Percentiles rank a stretch among this genome's conserved stretches.
These are phyloP conservation scores for Amoeboaphelidium protococcarum DNA, from an alignment of 371 early-diverging fungal genomes.

Conservation along the genomic window DNA sequence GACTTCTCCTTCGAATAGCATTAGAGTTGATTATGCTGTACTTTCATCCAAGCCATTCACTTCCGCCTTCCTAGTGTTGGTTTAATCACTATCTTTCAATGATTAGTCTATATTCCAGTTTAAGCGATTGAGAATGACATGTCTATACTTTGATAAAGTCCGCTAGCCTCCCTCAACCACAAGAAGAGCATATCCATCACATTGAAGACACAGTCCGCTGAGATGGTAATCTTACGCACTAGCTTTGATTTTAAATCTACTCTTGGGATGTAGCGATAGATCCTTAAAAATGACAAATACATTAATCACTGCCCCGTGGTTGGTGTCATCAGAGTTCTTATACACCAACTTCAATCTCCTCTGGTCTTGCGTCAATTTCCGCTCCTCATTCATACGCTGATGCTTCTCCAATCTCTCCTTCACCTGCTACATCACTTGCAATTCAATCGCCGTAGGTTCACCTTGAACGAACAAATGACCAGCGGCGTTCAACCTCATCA, in stretches of 20 bases:
- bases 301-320: constrained; percentile 31
- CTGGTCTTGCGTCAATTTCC: constrained; percentile 64
- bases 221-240: constrained; percentile 63
- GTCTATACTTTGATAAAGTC: constrained; percentile 64
- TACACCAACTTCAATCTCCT: constrained; percentile 36
- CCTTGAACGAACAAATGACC: constrained; percentile 66
- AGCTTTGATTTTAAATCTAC: constrained; percentile 56
- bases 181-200: constrained; percentile 36
- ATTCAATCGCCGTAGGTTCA: constrained; percentile 79
- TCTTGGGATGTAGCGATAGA: constrained; percentile 41
- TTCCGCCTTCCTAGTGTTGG: no score
- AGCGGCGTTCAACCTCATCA: constrained; percentile 81
- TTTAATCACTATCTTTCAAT: no score
- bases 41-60: no score
- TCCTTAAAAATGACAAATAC: constrained; percentile 33
- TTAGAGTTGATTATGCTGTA: no score
- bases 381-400: constrained; percentile 42
- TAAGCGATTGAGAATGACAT: constrained; percentile 79
- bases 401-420: constrained; percentile 50
- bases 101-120: no score
- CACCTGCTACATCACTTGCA: constrained; percentile 58
- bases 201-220: constrained; percentile 46
- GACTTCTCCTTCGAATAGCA: no score
- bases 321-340: constrained; percentile 44
- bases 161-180: constrained; percentile 83